Base-by-base conservation (phyloP, 2,329 filamentous ascomycete species). In the Fusarium marasasianum region DNA sequence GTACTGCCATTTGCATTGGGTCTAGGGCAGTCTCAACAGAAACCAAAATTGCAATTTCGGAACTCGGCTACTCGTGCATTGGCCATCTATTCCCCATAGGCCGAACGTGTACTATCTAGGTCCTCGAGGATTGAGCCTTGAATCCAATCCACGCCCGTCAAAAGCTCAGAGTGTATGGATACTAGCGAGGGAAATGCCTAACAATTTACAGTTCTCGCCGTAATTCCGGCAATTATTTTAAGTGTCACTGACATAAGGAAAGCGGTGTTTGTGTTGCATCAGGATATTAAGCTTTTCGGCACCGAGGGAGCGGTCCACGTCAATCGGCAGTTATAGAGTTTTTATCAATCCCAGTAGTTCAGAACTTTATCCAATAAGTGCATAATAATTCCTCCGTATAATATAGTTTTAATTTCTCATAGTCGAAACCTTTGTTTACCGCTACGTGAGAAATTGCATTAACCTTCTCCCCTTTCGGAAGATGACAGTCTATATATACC, bases 201-300 rank as follows among this genome's bases (percentile, higher is more conserved):
- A 18, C 11, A 0, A 10, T 8, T 4, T 8, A 40, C 8, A 1
- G 4, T 41, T 3, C 5, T 7, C 17, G 2, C 35, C 4, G 4
- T 3, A 40, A 31, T 41, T 41, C 11, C 24, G 24, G 35, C 24
- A 40, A 11, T 29, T 4, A 18, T 1, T 22, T 17, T 0, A 0
- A 54, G 4, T 3, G 12, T 15, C 6, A 29, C 10, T 29, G 15
- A 9, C 0, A 2, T 31, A 1, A 2, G 8, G 8, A 6, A 55
- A 31, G 8, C 33, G 24, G 18, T 31, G 20, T 18, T 4, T 2
- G 1, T 5, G 11, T 18, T 14, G 2, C 0, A 13, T 9, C 9
- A 22, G 6, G 6, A 22, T 1, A 26, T 37, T 37, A 53, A 15
- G 12, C 13, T 53, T 53, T 15, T 22, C 17, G 8, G 50, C 50